These are phyloP conservation scores for Apiospora aurea DNA, from an alignment of 2,329 filamentous ascomycete species.

Conservation along the genomic window DNA sequence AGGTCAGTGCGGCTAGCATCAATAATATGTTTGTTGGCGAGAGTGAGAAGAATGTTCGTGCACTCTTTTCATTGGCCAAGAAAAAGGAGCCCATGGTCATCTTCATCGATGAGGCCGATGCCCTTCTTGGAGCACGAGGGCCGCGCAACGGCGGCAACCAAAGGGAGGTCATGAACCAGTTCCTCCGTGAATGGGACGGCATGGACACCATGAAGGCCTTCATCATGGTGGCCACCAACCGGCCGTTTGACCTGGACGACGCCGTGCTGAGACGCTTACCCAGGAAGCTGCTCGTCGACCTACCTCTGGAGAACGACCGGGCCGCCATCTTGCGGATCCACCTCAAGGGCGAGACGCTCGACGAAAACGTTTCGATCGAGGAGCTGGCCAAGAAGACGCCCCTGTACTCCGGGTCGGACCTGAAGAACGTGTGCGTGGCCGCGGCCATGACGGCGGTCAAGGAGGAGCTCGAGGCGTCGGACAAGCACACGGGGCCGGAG, in stretches of 20 bases:
- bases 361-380: slow-evolving; percentile 65
- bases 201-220: slow-evolving; percentile 84
- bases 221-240: slow-evolving; percentile 97
- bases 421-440: slow-evolving; percentile 83
- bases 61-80: slow-evolving; percentile 88
- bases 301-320: slow-evolving; percentile 71
- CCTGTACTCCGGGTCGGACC: slow-evolving; percentile 82
- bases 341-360: slow-evolving; percentile 71
- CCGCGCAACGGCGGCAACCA: slow-evolving; percentile 72
- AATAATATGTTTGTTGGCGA: slow-evolving; percentile 98
- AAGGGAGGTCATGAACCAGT: slow-evolving; percentile 94
- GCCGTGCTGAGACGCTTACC: slow-evolving; percentile 81
- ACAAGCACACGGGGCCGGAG: slow-evolving; percentile 45
- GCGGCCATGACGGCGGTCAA: slow-evolving; percentile 81
- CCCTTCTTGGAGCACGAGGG: slow-evolving; percentile 82
- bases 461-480: slow-evolving; percentile 65
- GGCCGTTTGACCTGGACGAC: slow-evolving; percentile 93
- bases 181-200: slow-evolving; percentile 95
- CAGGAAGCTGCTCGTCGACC: slow-evolving; percentile 74
- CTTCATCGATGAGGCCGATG: slow-evolving; percentile 97
- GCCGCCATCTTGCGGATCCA: slow-evolving; percentile 75
- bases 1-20: slow-evolving; percentile 88
- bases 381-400: slow-evolving; percentile 72
- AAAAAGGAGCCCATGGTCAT: slow-evolving; percentile 92
- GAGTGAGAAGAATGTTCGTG: slow-evolving; percentile 93